Conservation (phyloP, 2,329 filamentous ascomycete genomes). For the Diaporthe aspalathi region DNA sequence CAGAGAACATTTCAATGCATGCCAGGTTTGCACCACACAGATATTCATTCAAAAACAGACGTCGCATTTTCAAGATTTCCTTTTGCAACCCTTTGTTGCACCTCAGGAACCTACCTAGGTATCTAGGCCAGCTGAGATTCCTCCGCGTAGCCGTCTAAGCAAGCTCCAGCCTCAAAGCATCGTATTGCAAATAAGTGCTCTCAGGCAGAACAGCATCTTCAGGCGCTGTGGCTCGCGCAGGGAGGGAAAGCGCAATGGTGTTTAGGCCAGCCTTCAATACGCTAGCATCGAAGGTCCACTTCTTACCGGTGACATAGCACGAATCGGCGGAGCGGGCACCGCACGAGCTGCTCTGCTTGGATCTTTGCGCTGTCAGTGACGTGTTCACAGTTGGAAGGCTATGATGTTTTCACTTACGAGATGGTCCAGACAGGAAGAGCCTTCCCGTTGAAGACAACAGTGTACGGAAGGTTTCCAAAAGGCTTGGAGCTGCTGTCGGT, state of each 20-base stretch:
- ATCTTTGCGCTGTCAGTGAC: not conserved
- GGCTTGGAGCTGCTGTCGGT: constrained; percentile 67
- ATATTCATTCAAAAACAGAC: too few relatives aligned
- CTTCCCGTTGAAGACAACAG: constrained; percentile 53
- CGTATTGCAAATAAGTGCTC: constrained; percentile 25
- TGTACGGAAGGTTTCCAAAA: constrained; percentile 64
- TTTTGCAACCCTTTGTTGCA: too few relatives aligned
- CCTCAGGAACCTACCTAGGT: too few relatives aligned
- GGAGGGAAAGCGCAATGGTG: constrained; percentile 16
- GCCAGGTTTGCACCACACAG: too few relatives aligned
- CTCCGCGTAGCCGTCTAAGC: not conserved
- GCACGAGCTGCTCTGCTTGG: constrained; percentile 20
- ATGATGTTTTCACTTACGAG: constrained; percentile 53
- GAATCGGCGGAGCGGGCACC: constrained; percentile 9
- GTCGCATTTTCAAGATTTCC: too few relatives aligned
- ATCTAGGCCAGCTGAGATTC: too few relatives aligned
- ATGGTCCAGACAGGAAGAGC: constrained; percentile 65
- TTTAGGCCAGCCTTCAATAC: not conserved
- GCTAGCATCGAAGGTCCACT: constrained; percentile 7
- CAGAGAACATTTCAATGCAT: too few relatives aligned
- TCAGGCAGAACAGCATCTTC: constrained; percentile 6
- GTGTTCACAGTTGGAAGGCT: not conserved
- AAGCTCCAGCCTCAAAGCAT: constrained; percentile 1
- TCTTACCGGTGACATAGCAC: constrained; percentile 18
- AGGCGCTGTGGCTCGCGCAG: constrained; percentile 2